phyloP scores from a whole-genome alignment of 1,284 basidiomycete species.

The Marasmius fiardii region DNA sequence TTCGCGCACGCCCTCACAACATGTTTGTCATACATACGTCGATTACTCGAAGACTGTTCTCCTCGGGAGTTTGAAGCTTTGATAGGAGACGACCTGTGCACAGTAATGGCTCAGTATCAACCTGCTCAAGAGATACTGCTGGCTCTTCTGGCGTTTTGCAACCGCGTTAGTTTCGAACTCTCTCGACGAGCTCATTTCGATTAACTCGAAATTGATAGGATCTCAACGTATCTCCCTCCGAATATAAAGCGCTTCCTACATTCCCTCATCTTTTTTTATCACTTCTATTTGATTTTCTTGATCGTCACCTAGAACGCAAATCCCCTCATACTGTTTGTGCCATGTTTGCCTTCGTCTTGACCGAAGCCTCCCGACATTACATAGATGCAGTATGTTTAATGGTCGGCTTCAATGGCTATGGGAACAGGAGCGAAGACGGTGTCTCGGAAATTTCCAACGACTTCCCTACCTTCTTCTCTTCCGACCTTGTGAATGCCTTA shows the following conservation, averaged over 20 bases:
- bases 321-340: conserved; percentile 45
- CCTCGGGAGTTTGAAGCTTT: conserved; percentile 21
- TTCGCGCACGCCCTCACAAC: conserved; percentile 63
- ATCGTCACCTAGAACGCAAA: conserved; percentile 46
- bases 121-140: conserved; percentile 46
- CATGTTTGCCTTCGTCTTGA: conserved; percentile 60
- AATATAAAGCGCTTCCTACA: conserved; percentile 40
- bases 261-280: conserved; percentile 51
- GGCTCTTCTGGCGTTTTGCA: conserved; percentile 51
- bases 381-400: conserved; percentile 49
- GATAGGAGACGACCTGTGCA: conserved; percentile 31
- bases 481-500: conserved; percentile 44
- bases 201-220: conserved; percentile 29
- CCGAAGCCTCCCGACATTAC: conserved; percentile 57
- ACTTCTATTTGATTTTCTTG: conserved; percentile 49
- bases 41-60: conserved; percentile 35
- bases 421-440: conserved; percentile 21
- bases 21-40: conserved; percentile 47
- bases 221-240: conserved; percentile 31
- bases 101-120: conserved; percentile 51
- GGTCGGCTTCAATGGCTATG: conserved; percentile 42
- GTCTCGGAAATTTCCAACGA: conserved; percentile 24
- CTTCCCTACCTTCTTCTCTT: conserved; percentile 61
- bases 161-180: conserved; percentile 41
- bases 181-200: conserved; percentile 1